Evolutionary conservation across 2,329 filamentous ascomycete genomes (phyloP).

Genomic region (Talaromyces atroroseus): DNA sequence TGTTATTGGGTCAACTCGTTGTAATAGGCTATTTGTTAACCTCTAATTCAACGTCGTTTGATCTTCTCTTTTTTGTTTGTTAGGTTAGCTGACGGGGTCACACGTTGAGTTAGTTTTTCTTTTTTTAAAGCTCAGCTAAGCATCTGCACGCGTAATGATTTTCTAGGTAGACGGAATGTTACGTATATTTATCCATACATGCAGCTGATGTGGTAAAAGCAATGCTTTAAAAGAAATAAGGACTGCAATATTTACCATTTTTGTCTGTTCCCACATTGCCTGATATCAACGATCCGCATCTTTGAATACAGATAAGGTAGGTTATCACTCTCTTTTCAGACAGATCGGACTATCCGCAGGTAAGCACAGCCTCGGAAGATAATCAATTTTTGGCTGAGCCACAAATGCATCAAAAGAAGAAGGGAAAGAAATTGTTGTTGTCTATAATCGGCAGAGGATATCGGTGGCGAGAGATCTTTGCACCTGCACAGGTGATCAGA

Average conservation of each 20-base stretch:
- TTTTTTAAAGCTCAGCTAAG: no score
- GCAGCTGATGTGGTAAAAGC: not conserved
- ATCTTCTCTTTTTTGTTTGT: not conserved
- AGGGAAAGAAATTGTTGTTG: no score
- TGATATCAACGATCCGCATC: not conserved
- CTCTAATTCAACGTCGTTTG: constrained; percentile 5
- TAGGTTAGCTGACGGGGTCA: not conserved
- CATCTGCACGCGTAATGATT: not conserved
- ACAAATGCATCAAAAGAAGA: not conserved
- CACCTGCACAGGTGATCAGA: not conserved
- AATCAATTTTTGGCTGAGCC: not conserved
- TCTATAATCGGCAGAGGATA: no score
- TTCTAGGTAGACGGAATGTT: not conserved
- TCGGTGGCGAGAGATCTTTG: not conserved
- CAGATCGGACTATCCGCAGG: no score
- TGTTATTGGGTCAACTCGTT: not conserved
- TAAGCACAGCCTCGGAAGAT: no score
- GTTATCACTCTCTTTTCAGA: no score
- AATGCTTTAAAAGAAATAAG: not conserved
- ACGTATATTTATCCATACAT: not conserved
- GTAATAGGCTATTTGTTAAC: no score
- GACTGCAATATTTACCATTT: not conserved
- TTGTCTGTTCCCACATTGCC: not conserved
- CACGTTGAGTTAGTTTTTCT: no score
- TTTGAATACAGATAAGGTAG: no score